Conservation (phyloP, 192 early-diverging fungal genomes). For the Spinellus fusiger region DNA sequence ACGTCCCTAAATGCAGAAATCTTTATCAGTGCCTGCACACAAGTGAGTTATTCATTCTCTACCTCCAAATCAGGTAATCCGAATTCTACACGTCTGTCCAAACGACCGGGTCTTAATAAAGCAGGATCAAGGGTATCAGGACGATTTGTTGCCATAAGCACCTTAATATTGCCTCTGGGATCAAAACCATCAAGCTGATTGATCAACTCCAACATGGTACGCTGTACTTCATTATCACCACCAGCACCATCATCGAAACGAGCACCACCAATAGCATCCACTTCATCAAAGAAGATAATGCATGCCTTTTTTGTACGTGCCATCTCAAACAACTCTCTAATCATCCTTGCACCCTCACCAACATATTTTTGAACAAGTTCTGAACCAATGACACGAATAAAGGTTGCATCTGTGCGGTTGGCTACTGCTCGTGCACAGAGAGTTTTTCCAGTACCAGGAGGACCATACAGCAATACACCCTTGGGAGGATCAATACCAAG, state of each 20-base stretch:
- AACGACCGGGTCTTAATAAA: slow-evolving; percentile 91
- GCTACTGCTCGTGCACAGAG: slow-evolving; percentile 97
- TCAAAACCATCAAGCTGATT: slow-evolving; percentile 99
- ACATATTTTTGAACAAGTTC: slow-evolving; percentile 99
- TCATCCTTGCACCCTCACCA: slow-evolving; percentile 99
- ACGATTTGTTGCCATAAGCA: slow-evolving; percentile 98
- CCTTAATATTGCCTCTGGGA: slow-evolving; percentile 99
- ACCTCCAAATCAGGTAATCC: slow-evolving; percentile 89
- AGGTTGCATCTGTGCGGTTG: slow-evolving; percentile 98
- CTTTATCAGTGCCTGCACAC: background rate
- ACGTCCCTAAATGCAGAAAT: slow-evolving; percentile 60
- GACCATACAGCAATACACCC: slow-evolving; percentile 96
- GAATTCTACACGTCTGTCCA: slow-evolving; percentile 99
- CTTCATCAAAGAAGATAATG: slow-evolving; percentile 99
- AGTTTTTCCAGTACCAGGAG: slow-evolving; percentile 96
- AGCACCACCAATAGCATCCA: slow-evolving; percentile 98
- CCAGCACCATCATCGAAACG: slow-evolving; percentile 98
- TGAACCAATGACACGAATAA: slow-evolving; percentile 99
- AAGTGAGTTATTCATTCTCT: background rate
- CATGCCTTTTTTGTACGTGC: slow-evolving; percentile 99
- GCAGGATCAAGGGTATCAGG: slow-evolving; percentile 99
- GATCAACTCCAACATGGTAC: slow-evolving; percentile 99
- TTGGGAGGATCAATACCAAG: slow-evolving; percentile 99
- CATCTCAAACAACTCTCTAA: slow-evolving; percentile 99
- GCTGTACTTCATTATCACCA: slow-evolving; percentile 99